phyloP scores from a whole-genome alignment of 2,329 filamentous ascomycete species.

The Colletotrichum phormii region DNA sequence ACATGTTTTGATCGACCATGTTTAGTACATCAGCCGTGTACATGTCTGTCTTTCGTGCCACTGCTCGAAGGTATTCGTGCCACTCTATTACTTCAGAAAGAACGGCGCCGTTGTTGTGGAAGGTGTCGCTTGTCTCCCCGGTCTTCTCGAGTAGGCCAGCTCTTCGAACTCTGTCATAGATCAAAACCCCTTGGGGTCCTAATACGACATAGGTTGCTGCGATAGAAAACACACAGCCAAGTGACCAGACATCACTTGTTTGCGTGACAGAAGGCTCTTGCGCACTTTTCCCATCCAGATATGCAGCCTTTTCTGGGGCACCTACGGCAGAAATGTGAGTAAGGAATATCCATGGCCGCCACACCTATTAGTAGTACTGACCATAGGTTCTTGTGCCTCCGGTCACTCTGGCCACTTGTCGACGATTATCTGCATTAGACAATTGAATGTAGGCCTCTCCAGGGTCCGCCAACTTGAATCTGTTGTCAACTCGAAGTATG shows the following conservation, averaged over 20 bases:
- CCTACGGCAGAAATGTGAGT: neutral
- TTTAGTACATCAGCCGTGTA: constrained; percentile 40
- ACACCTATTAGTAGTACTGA: constrained; percentile 34
- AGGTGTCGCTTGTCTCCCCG: neutral
- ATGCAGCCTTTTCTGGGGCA: constrained; percentile 1
- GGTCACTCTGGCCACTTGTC: neutral
- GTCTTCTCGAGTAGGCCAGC: neutral
- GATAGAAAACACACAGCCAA: constrained; percentile 52
- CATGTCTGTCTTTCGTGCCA: constrained; percentile 36
- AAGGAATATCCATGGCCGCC: too few species aligned
- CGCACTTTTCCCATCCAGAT: neutral
- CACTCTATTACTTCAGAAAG: neutral
- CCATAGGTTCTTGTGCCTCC: constrained; percentile 51
- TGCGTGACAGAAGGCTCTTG: constrained; percentile 40
- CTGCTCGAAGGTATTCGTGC: constrained; percentile 16
- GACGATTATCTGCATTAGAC: neutral
- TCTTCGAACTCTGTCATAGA: neutral
- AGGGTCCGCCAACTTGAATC: constrained; percentile 52
- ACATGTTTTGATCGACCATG: constrained; percentile 42
- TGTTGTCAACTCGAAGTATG: constrained; percentile 44
- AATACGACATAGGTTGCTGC: constrained; percentile 52
- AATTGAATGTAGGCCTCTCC: constrained; percentile 44
- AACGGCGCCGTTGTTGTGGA: neutral
- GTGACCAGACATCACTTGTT: constrained; percentile 53
- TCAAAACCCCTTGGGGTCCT: constrained; percentile 37